phyloP scores from a whole-genome alignment of 192 early-diverging fungal species.

The Podila epigama region DNA sequence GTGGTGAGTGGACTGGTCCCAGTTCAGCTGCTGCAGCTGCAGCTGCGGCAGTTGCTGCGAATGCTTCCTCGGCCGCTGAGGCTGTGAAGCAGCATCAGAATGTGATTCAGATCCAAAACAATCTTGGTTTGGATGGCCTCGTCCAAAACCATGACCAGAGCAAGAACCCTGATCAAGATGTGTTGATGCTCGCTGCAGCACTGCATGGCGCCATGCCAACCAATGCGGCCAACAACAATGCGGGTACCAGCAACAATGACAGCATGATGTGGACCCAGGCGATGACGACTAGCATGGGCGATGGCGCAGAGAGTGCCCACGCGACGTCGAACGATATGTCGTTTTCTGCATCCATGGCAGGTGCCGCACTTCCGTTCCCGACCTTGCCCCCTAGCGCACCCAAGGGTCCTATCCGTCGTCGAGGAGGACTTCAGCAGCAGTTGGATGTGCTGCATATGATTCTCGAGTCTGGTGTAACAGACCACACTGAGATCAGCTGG shows the following conservation, averaged over 20 bases:
- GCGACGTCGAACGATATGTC: neutral
- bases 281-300: slow-evolving; percentile 3
- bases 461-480: slow-evolving; percentile 33
- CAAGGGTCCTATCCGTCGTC: slow-evolving; percentile 45
- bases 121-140: slow-evolving; percentile 10
- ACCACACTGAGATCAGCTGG: slow-evolving; percentile 44
- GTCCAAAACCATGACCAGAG: neutral
- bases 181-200: slow-evolving; percentile 32
- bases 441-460: slow-evolving; percentile 38
- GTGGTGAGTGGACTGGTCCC: slow-evolving; percentile 47
- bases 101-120: neutral
- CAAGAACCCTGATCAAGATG: slow-evolving; percentile 32
- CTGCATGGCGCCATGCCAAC: slow-evolving; percentile 40
- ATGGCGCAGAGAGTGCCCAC: neutral
- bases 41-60: slow-evolving; percentile 39
- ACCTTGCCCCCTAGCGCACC: slow-evolving; percentile 28
- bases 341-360: slow-evolving; percentile 18
- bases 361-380: slow-evolving; percentile 20
- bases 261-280: slow-evolving; percentile 39
- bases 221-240: too few relatives aligned
- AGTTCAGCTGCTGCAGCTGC: slow-evolving; percentile 43
- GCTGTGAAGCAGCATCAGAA: slow-evolving; percentile 19
- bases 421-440: slow-evolving; percentile 42
- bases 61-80: slow-evolving; percentile 8
- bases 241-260: neutral